Base-by-base conservation (phyloP, 2,329 filamentous ascomycete species). In the Cladophialophora carrionii region DNA sequence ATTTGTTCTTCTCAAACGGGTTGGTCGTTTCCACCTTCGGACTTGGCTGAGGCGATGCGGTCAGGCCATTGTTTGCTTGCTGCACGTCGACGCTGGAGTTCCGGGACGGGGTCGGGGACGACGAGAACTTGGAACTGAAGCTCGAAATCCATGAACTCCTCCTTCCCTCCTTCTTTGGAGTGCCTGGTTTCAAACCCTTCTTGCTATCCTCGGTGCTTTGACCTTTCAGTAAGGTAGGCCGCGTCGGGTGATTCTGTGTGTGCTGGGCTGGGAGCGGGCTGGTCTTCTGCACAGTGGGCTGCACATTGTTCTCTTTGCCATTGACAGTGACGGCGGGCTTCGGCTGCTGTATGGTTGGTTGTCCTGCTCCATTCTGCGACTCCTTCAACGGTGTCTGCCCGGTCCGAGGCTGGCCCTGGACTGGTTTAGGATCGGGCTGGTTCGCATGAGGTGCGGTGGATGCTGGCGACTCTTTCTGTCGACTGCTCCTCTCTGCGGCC, bases 91-190 rank as follows among this genome's bases (percentile, higher is more conserved):
- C 75, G 68, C 68, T 75, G 68, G 37, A 63, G 61, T 24, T 60
- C 6, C 63, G 65, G 2, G 62, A 58, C 26, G 73, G 69, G 72
- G 83, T 76, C 74, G 76, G 20, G 81, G 80, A 31, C 54, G 87
- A 87, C 2, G 90, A 92, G 79, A 98, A 96, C 76, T 96, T 97
- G 70, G 91, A 94, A 69, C 92, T 96, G 71, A 98, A 87, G 74
- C 88, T 96, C 63, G 91, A 91, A 73, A 98, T 93, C 95, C 95
- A 99, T 14, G 93, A 96, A 68, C 88, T 88, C 62, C 87, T 80
- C 69, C 92, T 85, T 60, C 86, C 82, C 53, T 71, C 68, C 37
- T 70, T 70, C 60, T 70, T 67, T 17, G 62, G 52, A 12, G 54
- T 55, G 14, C 54, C 54, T 24, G 53, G 37, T 43, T 56, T 67